A percentile compares a stretch with the other conserved stretches of the same genome.
Evolutionary conservation across 2,329 filamentous ascomycete species (phyloP).

Genomic region (Tolypocladium nubicola): DNA sequence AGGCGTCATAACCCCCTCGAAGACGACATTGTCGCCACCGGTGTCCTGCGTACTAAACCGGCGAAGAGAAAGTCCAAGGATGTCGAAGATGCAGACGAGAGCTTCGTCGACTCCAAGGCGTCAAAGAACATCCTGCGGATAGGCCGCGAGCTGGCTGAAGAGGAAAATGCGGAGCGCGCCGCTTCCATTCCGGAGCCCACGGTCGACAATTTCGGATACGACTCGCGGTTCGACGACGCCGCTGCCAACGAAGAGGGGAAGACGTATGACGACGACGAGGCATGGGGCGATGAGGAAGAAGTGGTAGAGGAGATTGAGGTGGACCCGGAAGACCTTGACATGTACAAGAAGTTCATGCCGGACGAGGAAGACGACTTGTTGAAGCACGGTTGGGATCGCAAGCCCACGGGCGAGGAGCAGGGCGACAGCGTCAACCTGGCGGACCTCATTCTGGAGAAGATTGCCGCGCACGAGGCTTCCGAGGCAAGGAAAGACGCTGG

Average conservation of each 20-base stretch:
- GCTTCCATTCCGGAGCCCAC: constrained; percentile 25
- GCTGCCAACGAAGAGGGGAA: constrained; percentile 33
- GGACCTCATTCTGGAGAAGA: constrained; percentile 88
- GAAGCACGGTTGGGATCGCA: constrained; percentile 48
- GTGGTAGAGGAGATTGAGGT: constrained; percentile 65
- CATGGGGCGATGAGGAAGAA: constrained; percentile 73
- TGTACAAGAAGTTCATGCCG: constrained; percentile 84
- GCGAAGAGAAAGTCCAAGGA: constrained; percentile 60
- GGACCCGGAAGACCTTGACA: constrained; percentile 78
- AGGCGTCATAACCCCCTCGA: constrained; percentile 84
- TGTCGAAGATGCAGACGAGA: constrained; percentile 49
- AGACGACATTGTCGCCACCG: constrained; percentile 68
- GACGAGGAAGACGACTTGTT: constrained; percentile 62
- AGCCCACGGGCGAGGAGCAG: constrained; percentile 35
- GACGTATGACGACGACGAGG: constrained; percentile 45
- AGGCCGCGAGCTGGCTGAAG: constrained; percentile 78
- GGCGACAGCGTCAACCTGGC: constrained; percentile 66
- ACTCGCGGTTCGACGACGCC: constrained; percentile 57
- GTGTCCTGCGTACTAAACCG: constrained; percentile 62
- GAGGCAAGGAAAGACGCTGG: constrained; percentile 36
- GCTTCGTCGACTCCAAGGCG: constrained; percentile 78
- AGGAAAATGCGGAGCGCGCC: constrained; percentile 44
- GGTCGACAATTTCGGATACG: constrained; percentile 62
- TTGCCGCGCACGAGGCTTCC: constrained; percentile 76
- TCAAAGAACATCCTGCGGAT: constrained; percentile 84